phyloP scores from a whole-genome alignment of 75 land plant species.

The Pinus albicaulis region DNA sequence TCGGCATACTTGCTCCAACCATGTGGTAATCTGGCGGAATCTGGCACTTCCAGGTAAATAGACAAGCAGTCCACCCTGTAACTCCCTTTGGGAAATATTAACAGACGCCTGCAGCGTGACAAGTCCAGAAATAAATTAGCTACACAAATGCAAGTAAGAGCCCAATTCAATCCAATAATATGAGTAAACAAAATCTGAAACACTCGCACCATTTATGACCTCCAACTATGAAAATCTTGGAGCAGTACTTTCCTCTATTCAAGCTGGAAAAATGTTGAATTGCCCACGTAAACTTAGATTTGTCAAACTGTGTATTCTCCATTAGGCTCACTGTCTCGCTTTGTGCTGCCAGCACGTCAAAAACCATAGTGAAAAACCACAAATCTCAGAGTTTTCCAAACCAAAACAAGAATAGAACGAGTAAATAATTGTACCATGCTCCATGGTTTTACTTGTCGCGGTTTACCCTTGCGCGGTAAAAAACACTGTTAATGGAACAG shows the following conservation, averaged over 20 bases:
- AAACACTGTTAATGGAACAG: no score
- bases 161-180: no score
- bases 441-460: no score
- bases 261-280: constrained; percentile 55
- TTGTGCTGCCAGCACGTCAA: constrained; percentile 29
- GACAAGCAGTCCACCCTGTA: constrained; percentile 63
- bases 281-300: constrained; percentile 56
- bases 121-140: no score
- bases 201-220: constrained; percentile 66
- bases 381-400: no score
- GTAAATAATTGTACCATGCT: no score
- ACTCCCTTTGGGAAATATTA: constrained; percentile 63
- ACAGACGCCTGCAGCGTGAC: constrained; percentile 43
- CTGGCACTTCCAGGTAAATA: constrained; percentile 72
- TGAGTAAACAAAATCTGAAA: background rate
- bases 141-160: no score
- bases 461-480: no score
- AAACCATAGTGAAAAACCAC: constrained; percentile 1
- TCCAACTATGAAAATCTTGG: constrained; percentile 59
- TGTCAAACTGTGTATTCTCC: constrained; percentile 50
- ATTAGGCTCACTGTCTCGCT: constrained; percentile 36
- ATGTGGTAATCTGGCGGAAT: constrained; percentile 55
- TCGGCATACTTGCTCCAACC: constrained; percentile 74
- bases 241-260: constrained; percentile 48
- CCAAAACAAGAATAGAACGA: no score